Conservation (phyloP, 441 rosid species). For the Pelargonium cotyledonis region DNA sequence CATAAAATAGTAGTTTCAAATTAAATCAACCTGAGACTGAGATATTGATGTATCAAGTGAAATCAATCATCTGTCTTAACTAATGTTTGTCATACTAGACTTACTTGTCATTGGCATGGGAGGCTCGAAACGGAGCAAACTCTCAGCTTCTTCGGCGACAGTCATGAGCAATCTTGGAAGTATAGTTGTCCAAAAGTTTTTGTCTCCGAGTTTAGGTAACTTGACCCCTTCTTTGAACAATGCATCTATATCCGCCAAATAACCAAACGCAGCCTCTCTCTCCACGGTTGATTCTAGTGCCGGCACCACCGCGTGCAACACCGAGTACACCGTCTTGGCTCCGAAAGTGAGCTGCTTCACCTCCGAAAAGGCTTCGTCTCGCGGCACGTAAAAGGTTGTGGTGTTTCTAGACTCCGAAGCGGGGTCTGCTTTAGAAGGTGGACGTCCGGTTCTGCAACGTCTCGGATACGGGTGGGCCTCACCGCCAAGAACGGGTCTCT, state of each 20-base stretch:
- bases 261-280: constrained; percentile 39
- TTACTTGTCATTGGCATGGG: constrained; percentile 47
- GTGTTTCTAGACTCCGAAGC: constrained; percentile 35
- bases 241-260: constrained; percentile 46
- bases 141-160: constrained; percentile 28
- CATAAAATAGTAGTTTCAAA: too few relatives aligned
- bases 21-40: too few relatives aligned
- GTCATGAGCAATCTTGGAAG: constrained; percentile 53
- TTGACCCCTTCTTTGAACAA: constrained; percentile 52
- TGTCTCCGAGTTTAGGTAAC: constrained; percentile 32
- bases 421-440: constrained; percentile 34
- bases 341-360: constrained; percentile 43
- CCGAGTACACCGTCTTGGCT: constrained; percentile 43
- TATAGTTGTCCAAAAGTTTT: constrained; percentile 33
- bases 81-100: too few relatives aligned
- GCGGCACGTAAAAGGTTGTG: constrained; percentile 50
- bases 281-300: constrained; percentile 37
- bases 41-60: too few relatives aligned
- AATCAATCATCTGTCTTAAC: too few relatives aligned
- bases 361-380: constrained; percentile 60
- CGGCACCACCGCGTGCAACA: constrained; percentile 48
- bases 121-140: constrained; percentile 44
- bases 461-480: constrained; percentile 51
- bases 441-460: constrained; percentile 61
- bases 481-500: constrained; percentile 61